Base-by-base conservation (phyloP, 805 yeast genomes). In the Monosporozyma servazzii region DNA sequence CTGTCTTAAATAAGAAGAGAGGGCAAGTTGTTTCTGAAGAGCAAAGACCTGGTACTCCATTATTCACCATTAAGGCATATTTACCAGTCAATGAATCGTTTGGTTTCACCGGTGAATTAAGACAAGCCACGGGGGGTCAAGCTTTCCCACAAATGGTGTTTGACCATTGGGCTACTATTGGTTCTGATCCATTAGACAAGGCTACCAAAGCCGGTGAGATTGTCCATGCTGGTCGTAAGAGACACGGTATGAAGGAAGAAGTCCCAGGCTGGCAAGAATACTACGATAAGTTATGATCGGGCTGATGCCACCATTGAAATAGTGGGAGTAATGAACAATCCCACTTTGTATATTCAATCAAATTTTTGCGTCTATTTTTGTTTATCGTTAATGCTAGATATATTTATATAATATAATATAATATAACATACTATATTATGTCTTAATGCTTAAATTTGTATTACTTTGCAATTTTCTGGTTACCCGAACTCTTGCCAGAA, bases 61-160 rank as follows among this genome's bases (percentile, higher is more conserved):
- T 93, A 81, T 93, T 93, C 84, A 89, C 96, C 70, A 95, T 91
- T 76, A 91, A 91, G 88, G 99, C 99, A 69, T 87, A 89, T 95
- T 82, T 91, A 80, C 99, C 99, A 75, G 97, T 91, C 67, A 93
- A 91, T 80, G 99, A 93, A 83, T 91, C 99, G 54, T 91, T 93
- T 85, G 99, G 98, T 86, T 91, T 91, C 96, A 86, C 96, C 69
- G 93, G 95, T 81, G 96, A 90, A 72, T 86, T 91, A 73, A 88
- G 99, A 84, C 97, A 91, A 80, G 96, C 98, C 72, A 91, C 99
- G 71, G 97, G 96, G 86, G 99, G 99, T 77, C 98, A 91, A 84
- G 99, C 99, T 75, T 91, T 91, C 98, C 99, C 99, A 79, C 98
- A 91, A 81, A 82, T 93, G 95, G 95, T 93, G 76, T 93, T 91